A percentile compares a stretch with the other conserved stretches of the same genome.
Evolutionary conservation across 805 yeast species (phyloP).

Genomic region (Nakazawaea pomicola): DNA sequence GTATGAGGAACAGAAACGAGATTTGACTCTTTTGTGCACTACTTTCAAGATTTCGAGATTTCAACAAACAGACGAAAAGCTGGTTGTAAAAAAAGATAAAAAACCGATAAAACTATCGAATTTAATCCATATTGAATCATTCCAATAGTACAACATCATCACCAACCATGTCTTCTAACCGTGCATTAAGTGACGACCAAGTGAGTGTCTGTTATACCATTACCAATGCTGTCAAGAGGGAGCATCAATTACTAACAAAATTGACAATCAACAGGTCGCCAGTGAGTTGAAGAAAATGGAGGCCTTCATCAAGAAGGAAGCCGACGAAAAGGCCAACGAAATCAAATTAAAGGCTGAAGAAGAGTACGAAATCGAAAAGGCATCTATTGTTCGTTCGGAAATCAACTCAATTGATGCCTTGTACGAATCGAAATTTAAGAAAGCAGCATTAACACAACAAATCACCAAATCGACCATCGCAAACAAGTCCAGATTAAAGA

Average conservation of each 20-base stretch:
- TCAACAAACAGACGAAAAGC: too few relatives aligned
- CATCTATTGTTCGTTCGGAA: conserved; percentile 89
- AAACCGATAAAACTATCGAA: too few relatives aligned
- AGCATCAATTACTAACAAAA: too few relatives aligned
- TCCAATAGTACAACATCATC: too few relatives aligned
- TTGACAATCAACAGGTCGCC: conserved; percentile 85
- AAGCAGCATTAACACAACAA: conserved; percentile 89
- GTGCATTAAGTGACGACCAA: conserved; percentile 42
- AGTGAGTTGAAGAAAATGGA: conserved; percentile 97
- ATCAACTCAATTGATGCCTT: conserved; percentile 79
- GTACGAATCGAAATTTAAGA: conserved; percentile 80
- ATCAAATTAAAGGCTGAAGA: conserved; percentile 94
- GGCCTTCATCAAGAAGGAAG: conserved; percentile 97
- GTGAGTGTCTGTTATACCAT: too few relatives aligned
- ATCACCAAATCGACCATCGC: conserved; percentile 93
- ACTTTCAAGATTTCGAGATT: too few relatives aligned
- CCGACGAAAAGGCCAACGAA: conserved; percentile 97
- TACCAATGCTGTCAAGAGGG: too few relatives aligned
- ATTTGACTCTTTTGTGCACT: too few relatives aligned
- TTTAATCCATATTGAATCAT: too few relatives aligned
- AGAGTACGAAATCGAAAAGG: conserved; percentile 97
- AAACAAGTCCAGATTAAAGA: conserved; percentile 90
- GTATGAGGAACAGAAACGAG: too few relatives aligned
- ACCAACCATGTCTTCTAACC: conserved; percentile 25
- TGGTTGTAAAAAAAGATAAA: too few relatives aligned